Evolutionary conservation across 495 filamentous ascomycete species (phyloP).

Genomic region (Xylaria palmicola): DNA sequence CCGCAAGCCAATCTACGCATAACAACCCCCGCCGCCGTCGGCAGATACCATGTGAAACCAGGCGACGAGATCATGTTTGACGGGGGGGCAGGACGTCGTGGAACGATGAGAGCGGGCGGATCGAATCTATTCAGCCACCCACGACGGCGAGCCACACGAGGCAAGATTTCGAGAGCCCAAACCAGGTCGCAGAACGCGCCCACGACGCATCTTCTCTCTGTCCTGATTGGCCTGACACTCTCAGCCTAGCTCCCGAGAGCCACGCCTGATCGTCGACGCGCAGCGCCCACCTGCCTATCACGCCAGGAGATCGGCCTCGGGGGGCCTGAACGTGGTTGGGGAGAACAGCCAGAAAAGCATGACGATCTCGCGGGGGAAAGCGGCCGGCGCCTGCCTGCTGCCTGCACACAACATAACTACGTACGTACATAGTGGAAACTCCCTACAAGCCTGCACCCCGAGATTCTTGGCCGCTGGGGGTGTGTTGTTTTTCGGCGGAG

Average conservation of each 20-base stretch:
- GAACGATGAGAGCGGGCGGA: too few species aligned
- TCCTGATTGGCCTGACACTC: background rate
- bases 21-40: background rate
- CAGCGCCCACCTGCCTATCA: slow-evolving; percentile 5
- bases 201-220: background rate
- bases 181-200: background rate
- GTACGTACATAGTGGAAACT: background rate
- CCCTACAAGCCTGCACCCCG: too few species aligned
- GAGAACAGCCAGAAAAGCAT: too few species aligned
- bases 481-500: too few species aligned
- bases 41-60: background rate
- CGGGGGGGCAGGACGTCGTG: background rate
- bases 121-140: too few species aligned
- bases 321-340: too few species aligned
- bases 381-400: too few species aligned
- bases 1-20: background rate
- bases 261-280: slow-evolving; percentile 1
- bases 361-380: background rate
- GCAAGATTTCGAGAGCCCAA: background rate
- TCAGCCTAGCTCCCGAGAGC: background rate
- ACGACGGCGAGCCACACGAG: too few species aligned
- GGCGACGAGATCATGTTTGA: background rate
- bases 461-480: too few species aligned
- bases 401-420: background rate
- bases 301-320: background rate